phyloP scores from a whole-genome alignment of 345 rosid genomes.

The Hirschfeldia incana region DNA sequence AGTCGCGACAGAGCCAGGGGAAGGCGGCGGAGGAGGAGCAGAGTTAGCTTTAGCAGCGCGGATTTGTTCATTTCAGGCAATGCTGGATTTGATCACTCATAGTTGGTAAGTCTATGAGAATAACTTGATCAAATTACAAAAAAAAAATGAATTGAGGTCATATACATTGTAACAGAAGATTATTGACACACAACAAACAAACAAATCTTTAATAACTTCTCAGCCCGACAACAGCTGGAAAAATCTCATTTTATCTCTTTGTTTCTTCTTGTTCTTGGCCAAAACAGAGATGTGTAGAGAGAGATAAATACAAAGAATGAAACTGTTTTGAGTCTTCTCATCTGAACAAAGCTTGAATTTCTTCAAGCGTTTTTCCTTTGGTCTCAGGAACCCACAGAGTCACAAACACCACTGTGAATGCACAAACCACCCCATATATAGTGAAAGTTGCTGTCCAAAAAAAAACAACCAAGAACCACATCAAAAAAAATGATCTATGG shows the following conservation, averaged over 20 bases:
- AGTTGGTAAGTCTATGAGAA: background rate
- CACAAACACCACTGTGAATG: conserved; percentile 62
- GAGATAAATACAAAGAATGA: conserved; percentile 24
- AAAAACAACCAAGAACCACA: background rate
- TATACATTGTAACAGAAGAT: conserved; percentile 23
- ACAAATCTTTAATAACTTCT: conserved; percentile 19
- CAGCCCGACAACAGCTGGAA: conserved; percentile 23
- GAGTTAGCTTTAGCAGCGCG: too few species aligned
- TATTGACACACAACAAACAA: conserved; percentile 38
- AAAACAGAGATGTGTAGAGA: conserved; percentile 18
- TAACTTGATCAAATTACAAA: conserved; percentile 3
- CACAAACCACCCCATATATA: conserved; percentile 61
- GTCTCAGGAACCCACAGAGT: conserved; percentile 90
- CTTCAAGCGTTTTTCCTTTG: conserved; percentile 86
- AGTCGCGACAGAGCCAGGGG: too few species aligned
- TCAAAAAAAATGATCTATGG: background rate
- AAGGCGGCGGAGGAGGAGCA: too few species aligned
- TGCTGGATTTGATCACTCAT: background rate
- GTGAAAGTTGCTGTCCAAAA: conserved; percentile 76
- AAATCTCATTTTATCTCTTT: conserved; percentile 25
- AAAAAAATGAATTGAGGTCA: background rate
- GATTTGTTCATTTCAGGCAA: too few species aligned
- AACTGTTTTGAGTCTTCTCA: conserved; percentile 40
- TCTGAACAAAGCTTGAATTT: conserved; percentile 86
- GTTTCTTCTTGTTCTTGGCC: conserved; percentile 27